Base-by-base conservation (phyloP, 2,329 filamentous ascomycete species). In the Bimuria novae-zelandiae region DNA sequence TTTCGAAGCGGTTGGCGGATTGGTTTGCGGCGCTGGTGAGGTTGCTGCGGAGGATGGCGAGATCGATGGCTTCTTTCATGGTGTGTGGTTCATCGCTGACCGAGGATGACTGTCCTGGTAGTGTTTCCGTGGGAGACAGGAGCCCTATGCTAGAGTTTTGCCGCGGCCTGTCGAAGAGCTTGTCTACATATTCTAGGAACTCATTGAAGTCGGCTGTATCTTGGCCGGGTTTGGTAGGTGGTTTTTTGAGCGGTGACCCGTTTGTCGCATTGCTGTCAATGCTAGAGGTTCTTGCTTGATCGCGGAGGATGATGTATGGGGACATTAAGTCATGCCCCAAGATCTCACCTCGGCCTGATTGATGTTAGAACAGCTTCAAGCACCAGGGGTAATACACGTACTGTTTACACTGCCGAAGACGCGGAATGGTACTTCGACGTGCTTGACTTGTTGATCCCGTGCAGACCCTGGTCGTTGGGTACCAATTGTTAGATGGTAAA, bases 301-400 rank as follows among this genome's bases (percentile, higher is more conserved):
- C 93, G 51, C 87, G 87, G 39, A 97, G 81, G 48, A 97, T 80
- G 25, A 97, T 89, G 68, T 97, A 96, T 0, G 94, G 94, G 33
- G 86, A 89, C 88, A 97, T 96, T 12, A 99, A 79, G 72, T 99
- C 93, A 72, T 99, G 93, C 1, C 92, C 91, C 12, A 97, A 82
- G 29, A 96, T 88, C 65, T 96, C 90, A 59, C 93, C 93, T 62
- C 91, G 84, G 55, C 72, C 80, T 84, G 64, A 46, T 7, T 16
- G 6, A 14, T 7, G 27, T 48, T 32, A 39, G 30, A 27, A 5
- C 3, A 3, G 29, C 10, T 14, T n/a, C 1, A 7, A 7, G 14
- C 33, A 14, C 46, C 2, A 8, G 22, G 5, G 22, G 8, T 7
- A 29, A 19, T 29, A 25, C 14, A 69, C 71, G 56, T 68, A 72